These are phyloP conservation scores for Trametes maxima DNA, from an alignment of 768 basidiomycete species.

Conservation along the genomic window DNA sequence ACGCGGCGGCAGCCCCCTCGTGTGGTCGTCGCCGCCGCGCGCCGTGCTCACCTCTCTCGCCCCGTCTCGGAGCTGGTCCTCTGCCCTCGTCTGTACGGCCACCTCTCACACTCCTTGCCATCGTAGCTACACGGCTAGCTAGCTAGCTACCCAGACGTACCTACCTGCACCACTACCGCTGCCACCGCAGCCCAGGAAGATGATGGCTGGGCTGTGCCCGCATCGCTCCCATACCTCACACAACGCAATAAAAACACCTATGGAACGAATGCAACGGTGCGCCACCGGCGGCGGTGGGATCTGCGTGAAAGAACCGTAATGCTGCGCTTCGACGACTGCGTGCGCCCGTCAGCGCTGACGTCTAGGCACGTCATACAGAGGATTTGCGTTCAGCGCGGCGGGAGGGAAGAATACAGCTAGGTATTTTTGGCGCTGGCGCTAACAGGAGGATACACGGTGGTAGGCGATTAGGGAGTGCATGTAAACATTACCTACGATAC, in stretches of 20 bases:
- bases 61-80: slow-evolving; percentile 18
- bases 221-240: slow-evolving; percentile 11
- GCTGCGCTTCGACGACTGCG: not conserved
- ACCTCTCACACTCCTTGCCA: slow-evolving; percentile 19
- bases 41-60: not conserved
- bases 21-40: not conserved
- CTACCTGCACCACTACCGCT: slow-evolving; percentile 3
- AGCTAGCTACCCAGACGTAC: not conserved
- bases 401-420: slow-evolving; percentile 2
- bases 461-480: slow-evolving; percentile 11
- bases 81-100: not conserved
- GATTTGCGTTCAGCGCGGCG: too few relatives aligned
- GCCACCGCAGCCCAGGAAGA: slow-evolving; percentile 4
- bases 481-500: slow-evolving; percentile 22
- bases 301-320: not conserved
- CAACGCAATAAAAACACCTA: slow-evolving; percentile 9
- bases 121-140: not conserved
- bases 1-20: too few relatives aligned
- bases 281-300: not conserved
- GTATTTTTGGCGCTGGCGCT: not conserved
- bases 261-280: slow-evolving; percentile 15
- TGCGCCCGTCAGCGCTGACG: not conserved
- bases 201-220: slow-evolving; percentile 24
- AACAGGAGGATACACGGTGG: slow-evolving; percentile 11
- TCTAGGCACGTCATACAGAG: too few relatives aligned